Percentiles rank a stretch among this genome's conserved stretches.
These are phyloP conservation scores for Colletotrichum tropicale DNA, from an alignment of 2,329 filamentous ascomycete species.

Conservation along the genomic window DNA sequence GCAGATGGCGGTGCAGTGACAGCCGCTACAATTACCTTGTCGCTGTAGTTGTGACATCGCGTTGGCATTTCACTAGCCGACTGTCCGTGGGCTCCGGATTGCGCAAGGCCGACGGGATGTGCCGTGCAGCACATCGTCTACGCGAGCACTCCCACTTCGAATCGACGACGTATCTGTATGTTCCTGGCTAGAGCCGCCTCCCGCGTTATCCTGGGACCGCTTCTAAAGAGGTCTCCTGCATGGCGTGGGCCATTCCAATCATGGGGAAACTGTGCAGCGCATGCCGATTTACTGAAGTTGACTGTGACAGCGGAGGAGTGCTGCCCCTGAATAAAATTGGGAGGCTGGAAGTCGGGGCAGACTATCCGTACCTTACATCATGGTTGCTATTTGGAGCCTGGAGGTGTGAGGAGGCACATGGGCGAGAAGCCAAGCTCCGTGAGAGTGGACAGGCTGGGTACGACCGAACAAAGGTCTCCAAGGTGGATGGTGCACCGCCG, in stretches of 20 bases:
- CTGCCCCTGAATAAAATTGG: background rate
- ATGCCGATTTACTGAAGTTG: background rate
- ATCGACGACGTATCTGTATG: background rate
- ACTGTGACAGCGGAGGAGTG: background rate
- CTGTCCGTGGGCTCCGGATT: constrained; percentile 1
- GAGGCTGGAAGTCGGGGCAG: constrained; percentile 6
- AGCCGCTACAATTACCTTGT: background rate
- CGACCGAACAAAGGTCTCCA: background rate
- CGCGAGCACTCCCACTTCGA: background rate
- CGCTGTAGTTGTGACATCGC: background rate
- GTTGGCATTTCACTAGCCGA: background rate
- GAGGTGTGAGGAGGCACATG: background rate
- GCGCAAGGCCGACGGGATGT: background rate
- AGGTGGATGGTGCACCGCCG: constrained; percentile 1
- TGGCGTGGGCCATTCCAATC: background rate
- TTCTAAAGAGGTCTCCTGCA: background rate
- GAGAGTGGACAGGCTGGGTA: background rate
- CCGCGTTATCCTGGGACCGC: background rate
- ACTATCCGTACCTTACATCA: background rate
- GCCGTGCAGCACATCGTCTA: background rate
- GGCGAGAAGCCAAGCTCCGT: background rate
- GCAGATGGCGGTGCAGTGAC: background rate
- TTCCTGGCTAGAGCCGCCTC: background rate
- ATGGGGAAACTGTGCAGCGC: background rate
- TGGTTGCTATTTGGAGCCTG: background rate